Conservation (phyloP, 306 rosid genomes). For the Glycyrrhiza uralensis region DNA sequence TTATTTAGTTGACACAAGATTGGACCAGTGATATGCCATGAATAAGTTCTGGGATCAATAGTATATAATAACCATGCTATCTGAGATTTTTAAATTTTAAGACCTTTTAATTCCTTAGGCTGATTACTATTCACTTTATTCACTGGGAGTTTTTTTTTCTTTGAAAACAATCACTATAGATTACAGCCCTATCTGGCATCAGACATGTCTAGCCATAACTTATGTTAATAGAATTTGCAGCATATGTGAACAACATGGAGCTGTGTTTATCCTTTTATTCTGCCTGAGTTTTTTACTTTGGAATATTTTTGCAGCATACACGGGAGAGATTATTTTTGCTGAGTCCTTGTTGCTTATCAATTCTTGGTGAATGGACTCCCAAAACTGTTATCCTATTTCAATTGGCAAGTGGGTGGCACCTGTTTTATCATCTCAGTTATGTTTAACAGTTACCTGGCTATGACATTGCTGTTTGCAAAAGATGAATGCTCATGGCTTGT, state of each 20-base stretch:
- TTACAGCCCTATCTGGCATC: neutral
- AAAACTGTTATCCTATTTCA: neutral
- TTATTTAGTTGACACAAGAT: neutral
- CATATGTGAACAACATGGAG: too few species aligned
- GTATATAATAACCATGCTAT: neutral
- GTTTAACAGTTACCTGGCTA: neutral
- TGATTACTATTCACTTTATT: neutral
- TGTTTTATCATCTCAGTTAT: neutral
- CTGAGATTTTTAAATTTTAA: neutral
- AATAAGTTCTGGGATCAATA: neutral
- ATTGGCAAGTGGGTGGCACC: neutral
- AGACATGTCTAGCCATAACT: neutral
- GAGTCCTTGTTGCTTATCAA: slow-evolving; percentile 11
- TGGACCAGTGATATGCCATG: neutral
- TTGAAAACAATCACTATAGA: neutral
- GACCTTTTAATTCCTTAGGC: neutral
- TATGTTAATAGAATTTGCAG: too few species aligned
- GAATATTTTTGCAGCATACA: slow-evolving; percentile 24
- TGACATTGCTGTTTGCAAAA: neutral
- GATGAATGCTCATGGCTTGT: neutral
- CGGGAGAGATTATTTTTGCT: neutral
- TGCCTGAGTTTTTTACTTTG: neutral
- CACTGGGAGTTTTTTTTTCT: neutral
- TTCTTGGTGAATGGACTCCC: neutral
- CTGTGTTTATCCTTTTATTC: too few species aligned